Evolutionary conservation across 495 filamentous ascomycete species (phyloP), one percentile per base, ranked within the genome.

Genomic region (Trichoderma erinaceum): DNA sequence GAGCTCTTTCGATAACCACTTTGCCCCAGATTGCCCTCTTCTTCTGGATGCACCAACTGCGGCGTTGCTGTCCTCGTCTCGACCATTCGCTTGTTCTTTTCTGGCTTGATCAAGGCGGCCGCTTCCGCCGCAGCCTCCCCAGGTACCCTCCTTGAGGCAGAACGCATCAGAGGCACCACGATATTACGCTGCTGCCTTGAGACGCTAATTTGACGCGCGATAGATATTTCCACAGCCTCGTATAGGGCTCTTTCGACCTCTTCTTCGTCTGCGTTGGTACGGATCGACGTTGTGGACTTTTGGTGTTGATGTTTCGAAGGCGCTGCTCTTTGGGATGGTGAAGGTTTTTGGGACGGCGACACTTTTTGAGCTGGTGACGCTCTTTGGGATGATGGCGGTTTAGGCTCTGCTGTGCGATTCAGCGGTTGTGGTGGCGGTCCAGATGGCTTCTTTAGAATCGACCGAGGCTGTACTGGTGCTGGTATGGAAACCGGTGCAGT

Each of bases 191-290:
- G 85, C 71, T 84, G 80, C 44, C 82, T 72, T 41, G 85, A 86
- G 27, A 88, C 78, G 46, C 81, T 84, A 69, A 88, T 85, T 71
- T 87, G 84, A 12, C 86, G 73, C 3, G 86, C 85, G 68, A 88
- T 86, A 21, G 83, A 85, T 63, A 85, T 76, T 71, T 88, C 84
- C 8, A 85, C 84, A 25, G 83, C 77, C 10, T 77, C 74, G 67
- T 79, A 79, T 10, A 83, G 70, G 6, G 73, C 74, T 16, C 74
- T 73, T n/a, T 81, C 73, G 1, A 74, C 71, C 25, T 80, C 77
- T 32, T 61, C 56, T 18, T 61, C 23, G 56, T 61, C 56, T 61
- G 56, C 25, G 23, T 61, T n/a, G n/a, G 23, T 61, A 13, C 56
- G 56, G 4, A 74, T 69, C 13, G 76, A 78, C 7, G 71, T 68